Conservation (phyloP, 1,139 yeast genomes). For the Geotrichum europaeum region DNA sequence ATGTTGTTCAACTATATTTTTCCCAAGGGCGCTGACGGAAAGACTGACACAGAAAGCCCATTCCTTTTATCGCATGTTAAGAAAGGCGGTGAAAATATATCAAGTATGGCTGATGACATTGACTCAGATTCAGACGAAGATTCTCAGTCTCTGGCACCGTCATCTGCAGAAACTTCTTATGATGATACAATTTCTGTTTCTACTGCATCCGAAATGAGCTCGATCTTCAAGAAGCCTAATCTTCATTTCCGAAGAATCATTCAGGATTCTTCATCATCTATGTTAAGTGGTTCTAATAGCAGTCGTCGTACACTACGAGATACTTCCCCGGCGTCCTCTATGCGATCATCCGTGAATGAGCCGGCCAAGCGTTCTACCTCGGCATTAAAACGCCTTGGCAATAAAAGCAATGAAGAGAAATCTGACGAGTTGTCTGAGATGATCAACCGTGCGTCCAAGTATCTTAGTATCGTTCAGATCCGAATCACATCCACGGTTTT, state of each 20-base stretch:
- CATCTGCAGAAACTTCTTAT: neutral
- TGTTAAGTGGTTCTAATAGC: neutral
- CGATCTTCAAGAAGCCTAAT: neutral
- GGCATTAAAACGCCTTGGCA: neutral
- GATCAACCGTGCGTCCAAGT: conserved; percentile 60
- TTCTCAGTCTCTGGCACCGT: neutral
- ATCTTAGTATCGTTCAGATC: conserved; percentile 57
- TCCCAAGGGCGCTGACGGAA: conserved; percentile 41
- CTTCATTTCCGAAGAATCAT: neutral
- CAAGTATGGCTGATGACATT: neutral
- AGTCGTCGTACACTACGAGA: neutral
- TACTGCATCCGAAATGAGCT: neutral
- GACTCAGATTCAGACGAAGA: neutral
- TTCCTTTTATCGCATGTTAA: conserved; percentile 16
- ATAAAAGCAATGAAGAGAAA: conserved; percentile 1
- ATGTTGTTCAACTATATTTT: conserved; percentile 58
- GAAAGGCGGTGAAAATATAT: conserved; percentile 8
- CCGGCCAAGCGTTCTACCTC: neutral
- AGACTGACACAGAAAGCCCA: conserved; percentile 23
- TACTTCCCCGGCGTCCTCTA: neutral
- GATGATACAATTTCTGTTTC: neutral
- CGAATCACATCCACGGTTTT: conserved; percentile 49
- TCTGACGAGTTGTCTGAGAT: conserved; percentile 49
- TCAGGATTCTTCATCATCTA: neutral
- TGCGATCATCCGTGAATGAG: neutral